Evolutionary conservation across 208 protist species (phyloP).

Genomic region (Borovskyia barvae): DNA sequence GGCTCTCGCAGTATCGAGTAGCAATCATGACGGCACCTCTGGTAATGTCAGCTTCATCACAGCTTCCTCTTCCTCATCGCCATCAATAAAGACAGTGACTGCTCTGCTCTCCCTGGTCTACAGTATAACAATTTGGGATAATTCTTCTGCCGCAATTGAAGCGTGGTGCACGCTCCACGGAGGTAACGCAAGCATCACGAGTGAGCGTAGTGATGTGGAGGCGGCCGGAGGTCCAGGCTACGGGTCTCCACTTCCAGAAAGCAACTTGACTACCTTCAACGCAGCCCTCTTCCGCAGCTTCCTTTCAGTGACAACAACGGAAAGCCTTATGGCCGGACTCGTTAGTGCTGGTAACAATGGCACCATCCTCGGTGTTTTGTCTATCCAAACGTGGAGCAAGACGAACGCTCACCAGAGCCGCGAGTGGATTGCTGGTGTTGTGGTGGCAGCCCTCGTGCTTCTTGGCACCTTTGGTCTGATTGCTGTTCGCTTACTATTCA

Average conservation of each 20-base stretch:
- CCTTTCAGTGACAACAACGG: conserved; percentile 2
- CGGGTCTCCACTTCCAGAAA: background rate
- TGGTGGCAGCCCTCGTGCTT: conserved; percentile 1
- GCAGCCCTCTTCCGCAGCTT: conserved; percentile 13
- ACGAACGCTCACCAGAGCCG: background rate
- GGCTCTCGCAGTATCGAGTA: too few relatives aligned
- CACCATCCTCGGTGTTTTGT: conserved; percentile 1
- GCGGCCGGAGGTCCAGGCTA: too few relatives aligned
- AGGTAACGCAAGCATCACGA: background rate
- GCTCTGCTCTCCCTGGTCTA: background rate
- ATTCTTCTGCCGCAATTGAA: background rate
- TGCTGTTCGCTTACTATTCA: conserved; percentile 9
- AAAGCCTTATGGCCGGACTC: background rate
- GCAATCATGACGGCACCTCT: too few relatives aligned
- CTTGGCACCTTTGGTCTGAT: conserved; percentile 1
- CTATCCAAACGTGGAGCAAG: background rate
- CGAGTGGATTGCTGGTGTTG: conserved; percentile 16
- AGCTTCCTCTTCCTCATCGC: too few relatives aligned
- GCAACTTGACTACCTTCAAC: background rate
- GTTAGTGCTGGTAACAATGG: conserved; percentile 3
- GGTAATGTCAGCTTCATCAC: too few relatives aligned
- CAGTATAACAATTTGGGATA: background rate
- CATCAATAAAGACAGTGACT: too few relatives aligned
- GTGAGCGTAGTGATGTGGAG: background rate
- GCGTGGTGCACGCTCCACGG: background rate